phyloP scores from a whole-genome alignment of 495 filamentous ascomycete species.

The Hyaloscypha hepaticicola region DNA sequence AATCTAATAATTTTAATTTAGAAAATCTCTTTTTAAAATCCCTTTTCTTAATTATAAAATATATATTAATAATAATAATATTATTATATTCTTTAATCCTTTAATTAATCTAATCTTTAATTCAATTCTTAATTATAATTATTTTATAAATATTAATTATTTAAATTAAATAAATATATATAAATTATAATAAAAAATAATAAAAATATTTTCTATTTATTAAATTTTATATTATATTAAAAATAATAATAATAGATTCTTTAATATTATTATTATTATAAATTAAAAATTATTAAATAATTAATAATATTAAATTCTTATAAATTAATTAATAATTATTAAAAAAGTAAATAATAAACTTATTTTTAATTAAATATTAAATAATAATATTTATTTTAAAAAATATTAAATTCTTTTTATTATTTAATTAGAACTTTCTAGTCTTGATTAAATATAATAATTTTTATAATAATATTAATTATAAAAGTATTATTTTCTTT shows the following conservation, averaged over 20 bases:
- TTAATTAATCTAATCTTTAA: slow-evolving; percentile 14
- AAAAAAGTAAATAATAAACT: slow-evolving; percentile 8
- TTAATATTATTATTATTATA: slow-evolving; percentile 3
- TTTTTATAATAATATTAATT: too few relatives aligned
- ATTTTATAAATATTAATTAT: slow-evolving; percentile 16
- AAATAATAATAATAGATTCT: slow-evolving; percentile 9
- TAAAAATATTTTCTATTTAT: slow-evolving; percentile 11
- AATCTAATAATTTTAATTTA: slow-evolving; percentile 17
- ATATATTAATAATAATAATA: slow-evolving; percentile 16
- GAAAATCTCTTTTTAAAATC: slow-evolving; percentile 10
- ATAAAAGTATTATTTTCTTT: too few relatives aligned
- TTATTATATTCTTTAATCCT: slow-evolving; percentile 7
- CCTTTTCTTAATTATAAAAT: slow-evolving; percentile 14
- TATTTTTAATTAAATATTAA: too few relatives aligned
- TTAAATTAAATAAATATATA: slow-evolving; percentile 16
- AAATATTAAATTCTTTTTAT: too few relatives aligned
- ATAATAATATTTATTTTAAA: too few relatives aligned
- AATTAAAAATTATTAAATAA: neutral
- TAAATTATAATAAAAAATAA: slow-evolving; percentile 18
- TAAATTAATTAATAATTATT: slow-evolving; percentile 9
- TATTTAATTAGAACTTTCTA: too few relatives aligned
- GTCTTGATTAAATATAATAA: too few relatives aligned
- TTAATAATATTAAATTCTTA: neutral
- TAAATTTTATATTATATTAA: slow-evolving; percentile 16
- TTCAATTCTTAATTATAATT: slow-evolving; percentile 9